These are phyloP conservation scores for Blastosporella zonata DNA, from an alignment of 1,284 basidiomycete genomes.

Conservation along the genomic window DNA sequence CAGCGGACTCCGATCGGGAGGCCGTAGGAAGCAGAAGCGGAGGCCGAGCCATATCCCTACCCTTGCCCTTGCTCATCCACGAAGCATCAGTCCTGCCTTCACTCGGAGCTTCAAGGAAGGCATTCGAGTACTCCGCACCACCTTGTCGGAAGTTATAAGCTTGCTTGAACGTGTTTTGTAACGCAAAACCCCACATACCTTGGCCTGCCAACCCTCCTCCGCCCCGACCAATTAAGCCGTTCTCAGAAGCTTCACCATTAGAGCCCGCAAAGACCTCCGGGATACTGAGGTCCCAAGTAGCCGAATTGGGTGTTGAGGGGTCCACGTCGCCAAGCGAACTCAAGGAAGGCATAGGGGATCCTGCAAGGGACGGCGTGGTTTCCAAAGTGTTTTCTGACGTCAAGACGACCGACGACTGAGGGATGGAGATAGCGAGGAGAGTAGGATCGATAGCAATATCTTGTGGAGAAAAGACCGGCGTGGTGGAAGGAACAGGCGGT, in stretches of 20 bases:
- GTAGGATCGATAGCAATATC: slow-evolving; percentile 29
- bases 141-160: slow-evolving; percentile 23
- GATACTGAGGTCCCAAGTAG: slow-evolving; percentile 30
- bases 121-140: slow-evolving; percentile 12
- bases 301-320: slow-evolving; percentile 33
- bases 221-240: slow-evolving; percentile 6
- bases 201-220: slow-evolving; percentile 19
- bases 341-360: slow-evolving; percentile 27
- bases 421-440: slow-evolving; percentile 26
- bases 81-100: background rate
- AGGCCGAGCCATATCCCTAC: slow-evolving; percentile 16
- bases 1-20: background rate
- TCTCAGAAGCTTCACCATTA: slow-evolving; percentile 5
- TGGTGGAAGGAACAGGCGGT: background rate
- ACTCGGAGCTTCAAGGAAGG: background rate
- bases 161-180: slow-evolving; percentile 26
- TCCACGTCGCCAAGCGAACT: slow-evolving; percentile 28
- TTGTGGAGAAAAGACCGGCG: background rate
- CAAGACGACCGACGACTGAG: slow-evolving; percentile 7
- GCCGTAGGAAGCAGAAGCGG: background rate
- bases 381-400: slow-evolving; percentile 1
- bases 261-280: slow-evolving; percentile 24
- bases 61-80: slow-evolving; percentile 24
- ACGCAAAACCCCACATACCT: slow-evolving; percentile 38
- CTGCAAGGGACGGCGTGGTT: slow-evolving; percentile 16